Base-by-base conservation (phyloP, 352 stramenopile genomes). In the Globisporangium mamillatum region DNA sequence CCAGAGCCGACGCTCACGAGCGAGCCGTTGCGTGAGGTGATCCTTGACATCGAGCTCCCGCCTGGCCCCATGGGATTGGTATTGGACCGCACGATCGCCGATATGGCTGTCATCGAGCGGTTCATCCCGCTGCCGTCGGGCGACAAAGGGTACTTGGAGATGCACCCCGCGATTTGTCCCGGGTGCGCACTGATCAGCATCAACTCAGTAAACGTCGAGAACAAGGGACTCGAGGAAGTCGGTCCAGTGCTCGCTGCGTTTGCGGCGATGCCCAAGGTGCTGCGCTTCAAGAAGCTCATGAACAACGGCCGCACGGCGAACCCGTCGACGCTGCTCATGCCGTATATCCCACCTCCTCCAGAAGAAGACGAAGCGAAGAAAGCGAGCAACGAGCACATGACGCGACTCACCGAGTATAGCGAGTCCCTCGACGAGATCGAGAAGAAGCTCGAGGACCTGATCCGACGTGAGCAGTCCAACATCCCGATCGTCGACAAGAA, bases 221-320 rank as follows among this genome's bases (percentile, higher is more conserved):
- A 93, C 57, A 86, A 89, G 57, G 76, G 74, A 0, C 74, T 94
- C 7, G 77, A 81, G 3, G 88, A 94, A 63, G 77, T 95, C 9
- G 88, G 88, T 0, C 75, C 82, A 10, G 86, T 94, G 22, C 70
- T 95, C 22, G 85, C 72, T 22, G 86, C 82, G 12, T 75, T 92
- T 16, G 62, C 77, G 14, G 75, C 78, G 10, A 72, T 75, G 36
- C 75, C 78, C 20, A 92, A 93, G 48, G 71, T 93, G 22, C 67
- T 95, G 60, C 81, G 82, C n/a, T 95, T 95, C 69, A 95, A 93
- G 69, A 94, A 94, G 60, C 82, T 93, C 14, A 93, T 93, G 75
- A 87, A 82, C 34, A 75, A 79, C 52, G 86, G 84, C 12, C 81
- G 83, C 14, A 88, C 81, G 1, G 87, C 85, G n/a, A 92, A 88